These are phyloP conservation scores for Trichophyton equinum DNA, from an alignment of 2,329 filamentous ascomycete species.

Conservation along the genomic window DNA sequence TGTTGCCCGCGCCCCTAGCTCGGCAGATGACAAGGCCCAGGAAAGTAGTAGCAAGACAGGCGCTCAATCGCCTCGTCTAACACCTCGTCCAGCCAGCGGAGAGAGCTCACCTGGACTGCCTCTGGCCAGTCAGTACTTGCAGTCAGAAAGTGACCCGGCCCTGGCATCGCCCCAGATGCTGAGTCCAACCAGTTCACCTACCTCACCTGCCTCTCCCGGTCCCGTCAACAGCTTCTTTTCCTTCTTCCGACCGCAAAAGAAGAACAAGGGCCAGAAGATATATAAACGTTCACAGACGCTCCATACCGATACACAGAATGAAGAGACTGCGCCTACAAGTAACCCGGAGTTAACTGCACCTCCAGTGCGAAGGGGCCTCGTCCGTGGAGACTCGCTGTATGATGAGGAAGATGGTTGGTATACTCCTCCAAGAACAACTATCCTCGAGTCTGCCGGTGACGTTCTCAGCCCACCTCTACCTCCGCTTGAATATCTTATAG, in stretches of 20 bases:
- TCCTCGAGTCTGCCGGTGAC: conserved; percentile 91
- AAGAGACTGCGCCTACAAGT: neutral
- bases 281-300: conserved; percentile 69
- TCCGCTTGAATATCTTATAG: conserved; percentile 64
- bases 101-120: conserved; percentile 6
- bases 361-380: conserved; percentile 21
- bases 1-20: conserved; percentile 10
- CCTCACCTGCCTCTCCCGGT: conserved; percentile 27
- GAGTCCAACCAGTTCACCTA: conserved; percentile 2
- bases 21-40: conserved; percentile 6
- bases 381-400: conserved; percentile 39
- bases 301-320: conserved; percentile 18
- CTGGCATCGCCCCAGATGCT: neutral
- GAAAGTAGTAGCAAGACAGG: neutral
- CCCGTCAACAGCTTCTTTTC: conserved; percentile 56
- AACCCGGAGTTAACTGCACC: neutral
- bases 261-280: conserved; percentile 44
- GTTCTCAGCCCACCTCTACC: conserved; percentile 82
- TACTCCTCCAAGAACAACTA: conserved; percentile 76
- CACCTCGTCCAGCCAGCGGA: conserved; percentile 1
- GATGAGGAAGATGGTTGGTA: conserved; percentile 39
- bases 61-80: neutral
- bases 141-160: conserved; percentile 5
- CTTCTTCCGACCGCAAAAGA: conserved; percentile 54
- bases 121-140: conserved; percentile 15